phyloP scores from a whole-genome alignment of 805 yeast species.

The Yamadazyma nakazawae region DNA sequence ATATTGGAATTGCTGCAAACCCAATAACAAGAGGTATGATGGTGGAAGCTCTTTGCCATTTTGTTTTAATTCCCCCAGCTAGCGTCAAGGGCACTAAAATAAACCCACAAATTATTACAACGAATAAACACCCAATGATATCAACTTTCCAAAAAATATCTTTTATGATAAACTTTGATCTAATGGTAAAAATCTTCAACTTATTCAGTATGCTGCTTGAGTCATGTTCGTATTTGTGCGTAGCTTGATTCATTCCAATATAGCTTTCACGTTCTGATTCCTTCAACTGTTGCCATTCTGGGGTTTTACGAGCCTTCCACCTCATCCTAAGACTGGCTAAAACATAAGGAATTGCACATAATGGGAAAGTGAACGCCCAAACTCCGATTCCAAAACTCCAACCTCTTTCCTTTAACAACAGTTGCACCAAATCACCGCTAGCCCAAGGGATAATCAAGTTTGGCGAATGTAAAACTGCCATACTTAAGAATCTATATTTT shows the following conservation, averaged over 20 bases:
- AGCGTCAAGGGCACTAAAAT: constrained; percentile 70
- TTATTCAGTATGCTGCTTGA: not conserved
- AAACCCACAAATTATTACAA: constrained; percentile 57
- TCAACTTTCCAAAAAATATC: constrained; percentile 61
- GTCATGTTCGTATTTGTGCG: not conserved
- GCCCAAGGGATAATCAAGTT: constrained; percentile 78
- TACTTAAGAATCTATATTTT: constrained; percentile 65
- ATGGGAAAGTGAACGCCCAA: constrained; percentile 77
- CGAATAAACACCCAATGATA: constrained; percentile 54
- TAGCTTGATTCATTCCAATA: constrained; percentile 26
- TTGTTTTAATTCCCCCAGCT: constrained; percentile 55
- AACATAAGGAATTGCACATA: constrained; percentile 56
- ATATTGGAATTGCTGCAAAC: constrained; percentile 53
- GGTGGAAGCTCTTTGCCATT: constrained; percentile 58
- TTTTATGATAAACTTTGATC: constrained; percentile 24
- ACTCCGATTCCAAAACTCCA: constrained; percentile 68
- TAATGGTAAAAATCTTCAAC: not conserved
- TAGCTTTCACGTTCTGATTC: constrained; percentile 20
- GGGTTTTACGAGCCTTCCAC: constrained; percentile 48
- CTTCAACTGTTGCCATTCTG: constrained; percentile 44
- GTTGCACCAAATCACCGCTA: constrained; percentile 52
- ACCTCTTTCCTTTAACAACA: constrained; percentile 47
- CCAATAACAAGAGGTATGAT: constrained; percentile 74
- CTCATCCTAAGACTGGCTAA: constrained; percentile 55
- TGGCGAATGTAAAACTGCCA: constrained; percentile 67